Evolutionary conservation across 768 basidiomycete species (phyloP).

Genomic region (Rhodocollybia butyracea): DNA sequence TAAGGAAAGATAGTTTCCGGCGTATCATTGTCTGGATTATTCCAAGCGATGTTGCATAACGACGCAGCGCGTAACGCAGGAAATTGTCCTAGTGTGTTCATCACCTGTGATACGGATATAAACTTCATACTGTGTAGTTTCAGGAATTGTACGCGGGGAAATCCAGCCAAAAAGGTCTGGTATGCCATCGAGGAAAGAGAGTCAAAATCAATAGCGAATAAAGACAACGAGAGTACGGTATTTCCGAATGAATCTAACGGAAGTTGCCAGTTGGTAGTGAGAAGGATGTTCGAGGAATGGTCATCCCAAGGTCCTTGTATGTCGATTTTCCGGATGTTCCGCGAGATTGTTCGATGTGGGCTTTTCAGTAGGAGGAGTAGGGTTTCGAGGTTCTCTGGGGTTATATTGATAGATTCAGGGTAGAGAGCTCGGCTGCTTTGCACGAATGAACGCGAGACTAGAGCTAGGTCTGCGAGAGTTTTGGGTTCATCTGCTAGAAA

Average conservation of each 20-base stretch:
- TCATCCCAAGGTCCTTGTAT: neutral
- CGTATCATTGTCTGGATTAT: neutral
- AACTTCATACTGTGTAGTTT: neutral
- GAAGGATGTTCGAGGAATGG: neutral
- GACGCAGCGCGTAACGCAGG: neutral
- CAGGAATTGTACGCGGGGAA: neutral
- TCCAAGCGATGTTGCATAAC: neutral
- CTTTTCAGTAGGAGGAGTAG: neutral
- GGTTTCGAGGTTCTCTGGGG: neutral
- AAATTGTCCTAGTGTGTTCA: neutral
- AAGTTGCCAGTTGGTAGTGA: neutral
- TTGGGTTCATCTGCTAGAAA: neutral
- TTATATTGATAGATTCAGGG: neutral
- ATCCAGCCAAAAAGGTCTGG: neutral
- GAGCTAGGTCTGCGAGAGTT: neutral
- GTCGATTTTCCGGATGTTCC: neutral
- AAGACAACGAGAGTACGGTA: neutral
- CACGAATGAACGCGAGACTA: neutral
- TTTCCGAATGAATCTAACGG: neutral
- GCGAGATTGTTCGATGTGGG: neutral
- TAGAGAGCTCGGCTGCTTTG: neutral
- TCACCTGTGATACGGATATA: neutral
- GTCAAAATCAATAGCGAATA: neutral
- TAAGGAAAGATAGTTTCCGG: neutral
- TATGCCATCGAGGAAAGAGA: neutral